Evolutionary conservation across 352 stramenopile species (phyloP).

Genomic region (Pythium phragmitis): DNA sequence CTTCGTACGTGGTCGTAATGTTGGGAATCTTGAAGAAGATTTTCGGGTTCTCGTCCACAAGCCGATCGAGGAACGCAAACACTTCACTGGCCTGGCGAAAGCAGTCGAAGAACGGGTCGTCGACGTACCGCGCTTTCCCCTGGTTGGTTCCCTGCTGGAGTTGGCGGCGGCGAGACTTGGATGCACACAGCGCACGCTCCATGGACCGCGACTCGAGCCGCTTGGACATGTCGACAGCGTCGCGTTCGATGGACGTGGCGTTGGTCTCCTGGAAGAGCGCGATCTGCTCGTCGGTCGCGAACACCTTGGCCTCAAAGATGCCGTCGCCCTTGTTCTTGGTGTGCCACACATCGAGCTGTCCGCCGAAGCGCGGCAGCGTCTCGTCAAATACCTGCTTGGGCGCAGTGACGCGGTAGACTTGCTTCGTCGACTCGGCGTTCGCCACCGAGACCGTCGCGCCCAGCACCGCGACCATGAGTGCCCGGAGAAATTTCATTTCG

Average conservation of each 20-base stretch:
- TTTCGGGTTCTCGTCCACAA: conserved; percentile 30
- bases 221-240: conserved; percentile 12
- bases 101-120: conserved; percentile 38
- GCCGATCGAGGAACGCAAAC: conserved; percentile 28
- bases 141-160: conserved; percentile 17
- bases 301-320: conserved; percentile 25
- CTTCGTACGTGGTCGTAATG: conserved; percentile 29
- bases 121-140: conserved; percentile 21
- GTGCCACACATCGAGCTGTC: conserved; percentile 24
- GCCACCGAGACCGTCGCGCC: background rate
- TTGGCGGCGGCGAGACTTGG: conserved; percentile 9
- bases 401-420: conserved; percentile 32
- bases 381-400: conserved; percentile 25
- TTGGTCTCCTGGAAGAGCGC: conserved; percentile 6
- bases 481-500: conserved; percentile 25
- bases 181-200: conserved; percentile 4
- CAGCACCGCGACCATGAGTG: conserved; percentile 1
- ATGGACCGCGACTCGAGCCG: conserved; percentile 1
- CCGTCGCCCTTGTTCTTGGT: background rate
- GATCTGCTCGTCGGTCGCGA: conserved; percentile 19
- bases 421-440: conserved; percentile 21
- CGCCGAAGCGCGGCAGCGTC: conserved; percentile 16
- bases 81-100: conserved; percentile 31
- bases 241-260: conserved; percentile 7
- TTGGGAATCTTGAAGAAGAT: conserved; percentile 31